Percentiles rank a stretch among this genome's conserved stretches.
phyloP scores from a whole-genome alignment of 2,329 filamentous ascomycete species.

The Xylariales sp. region DNA sequence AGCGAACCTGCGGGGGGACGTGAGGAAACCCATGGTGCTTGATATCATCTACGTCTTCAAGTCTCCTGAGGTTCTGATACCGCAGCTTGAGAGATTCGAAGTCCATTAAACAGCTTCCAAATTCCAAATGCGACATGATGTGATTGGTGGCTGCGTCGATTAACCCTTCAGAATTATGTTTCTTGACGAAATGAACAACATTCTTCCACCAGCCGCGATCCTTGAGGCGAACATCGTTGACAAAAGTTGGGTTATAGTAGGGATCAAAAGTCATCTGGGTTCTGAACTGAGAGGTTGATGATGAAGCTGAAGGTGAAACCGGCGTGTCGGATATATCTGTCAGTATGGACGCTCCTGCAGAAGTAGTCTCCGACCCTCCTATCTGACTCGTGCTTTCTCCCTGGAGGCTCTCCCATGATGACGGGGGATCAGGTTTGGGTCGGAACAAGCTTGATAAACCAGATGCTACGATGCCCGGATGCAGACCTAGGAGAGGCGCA shows the following conservation, averaged over 20 bases:
- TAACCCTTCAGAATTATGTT: conserved; percentile 69
- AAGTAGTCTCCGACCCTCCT: conserved; percentile 14
- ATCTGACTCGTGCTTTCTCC: conserved; percentile 10
- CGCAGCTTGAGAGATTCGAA: conserved; percentile 64
- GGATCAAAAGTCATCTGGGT: conserved; percentile 41
- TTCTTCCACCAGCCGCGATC: conserved; percentile 66
- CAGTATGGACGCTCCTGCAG: conserved; percentile 8
- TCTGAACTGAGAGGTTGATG: conserved; percentile 8
- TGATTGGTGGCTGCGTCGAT: conserved; percentile 67
- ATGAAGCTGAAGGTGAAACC: conserved; percentile 3
- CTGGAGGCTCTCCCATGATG: conserved; percentile 13
- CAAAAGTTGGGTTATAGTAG: conserved; percentile 71
- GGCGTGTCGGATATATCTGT: background rate
- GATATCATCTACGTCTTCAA: conserved; percentile 67
- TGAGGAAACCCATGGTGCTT: conserved; percentile 26
- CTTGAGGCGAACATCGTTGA: conserved; percentile 67
- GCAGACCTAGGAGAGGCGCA: conserved; percentile 81
- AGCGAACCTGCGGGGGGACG: conserved; percentile 57
- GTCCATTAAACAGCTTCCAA: conserved; percentile 76
- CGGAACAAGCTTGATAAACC: conserved; percentile 76
- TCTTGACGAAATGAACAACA: conserved; percentile 72
- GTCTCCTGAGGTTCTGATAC: conserved; percentile 63
- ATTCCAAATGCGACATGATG: conserved; percentile 77
- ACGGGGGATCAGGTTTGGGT: conserved; percentile 29
- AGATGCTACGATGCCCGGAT: conserved; percentile 80